phyloP scores from a whole-genome alignment of 116 monocot species.

The Iris pallida region DNA sequence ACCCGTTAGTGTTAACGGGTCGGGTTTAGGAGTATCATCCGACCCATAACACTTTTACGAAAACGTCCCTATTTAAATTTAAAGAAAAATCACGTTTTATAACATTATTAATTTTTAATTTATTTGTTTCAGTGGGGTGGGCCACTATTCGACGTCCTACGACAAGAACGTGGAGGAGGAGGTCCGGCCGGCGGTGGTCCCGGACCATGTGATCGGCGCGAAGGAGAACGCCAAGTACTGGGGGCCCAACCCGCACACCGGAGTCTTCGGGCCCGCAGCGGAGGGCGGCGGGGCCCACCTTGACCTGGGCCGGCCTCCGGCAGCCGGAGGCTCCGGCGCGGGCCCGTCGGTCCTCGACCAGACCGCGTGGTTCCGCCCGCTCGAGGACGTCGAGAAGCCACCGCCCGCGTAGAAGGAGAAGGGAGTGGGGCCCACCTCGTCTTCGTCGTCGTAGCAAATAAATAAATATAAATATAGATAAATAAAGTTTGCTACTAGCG shows the following conservation, averaged over 20 bases:
- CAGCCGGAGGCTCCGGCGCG: slow-evolving; percentile 1
- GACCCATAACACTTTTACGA: too few species aligned
- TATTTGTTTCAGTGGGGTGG: slow-evolving; percentile 13
- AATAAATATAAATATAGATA: too few species aligned
- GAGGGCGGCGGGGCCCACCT: background rate
- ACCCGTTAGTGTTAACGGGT: too few species aligned
- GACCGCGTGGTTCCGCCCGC: slow-evolving; percentile 26
- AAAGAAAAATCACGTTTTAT: too few species aligned
- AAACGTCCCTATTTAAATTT: too few species aligned
- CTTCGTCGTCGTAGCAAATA: too few species aligned
- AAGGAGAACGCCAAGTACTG: slow-evolving; percentile 49
- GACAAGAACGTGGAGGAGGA: slow-evolving; percentile 63
- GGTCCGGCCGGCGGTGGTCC: slow-evolving; percentile 41
- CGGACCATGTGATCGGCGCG: slow-evolving; percentile 48
- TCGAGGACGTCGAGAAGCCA: slow-evolving; percentile 18
- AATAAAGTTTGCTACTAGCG: too few species aligned
- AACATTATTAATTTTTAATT: too few species aligned
- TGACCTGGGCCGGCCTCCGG: background rate
- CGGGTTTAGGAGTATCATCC: too few species aligned
- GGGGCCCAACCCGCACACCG: slow-evolving; percentile 63
- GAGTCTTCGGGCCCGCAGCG: slow-evolving; percentile 57
- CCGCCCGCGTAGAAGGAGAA: background rate
- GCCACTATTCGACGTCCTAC: slow-evolving; percentile 26
- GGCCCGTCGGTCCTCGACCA: slow-evolving; percentile 40
- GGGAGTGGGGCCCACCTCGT: too few species aligned